These are phyloP conservation scores for Trichoderma citrinoviride DNA, from an alignment of 2,329 filamentous ascomycete species.

Conservation along the genomic window DNA sequence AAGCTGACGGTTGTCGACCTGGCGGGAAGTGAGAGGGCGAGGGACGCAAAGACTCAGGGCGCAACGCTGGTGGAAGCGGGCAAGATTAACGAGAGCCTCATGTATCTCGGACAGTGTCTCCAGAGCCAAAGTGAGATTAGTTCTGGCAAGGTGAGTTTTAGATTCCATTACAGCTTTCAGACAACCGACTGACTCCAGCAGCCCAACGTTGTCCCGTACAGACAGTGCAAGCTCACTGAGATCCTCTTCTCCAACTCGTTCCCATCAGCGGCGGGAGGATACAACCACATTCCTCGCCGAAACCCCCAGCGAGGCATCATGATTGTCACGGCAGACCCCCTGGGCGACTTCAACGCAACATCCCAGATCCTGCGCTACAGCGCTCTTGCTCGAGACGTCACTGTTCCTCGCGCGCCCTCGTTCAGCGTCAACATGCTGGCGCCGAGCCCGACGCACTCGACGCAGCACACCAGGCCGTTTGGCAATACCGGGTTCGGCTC, in stretches of 20 bases:
- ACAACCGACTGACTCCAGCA: slow-evolving; percentile 35
- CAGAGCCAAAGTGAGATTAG: slow-evolving; percentile 86
- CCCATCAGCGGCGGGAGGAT: slow-evolving; percentile 54
- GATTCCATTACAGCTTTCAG: neutral
- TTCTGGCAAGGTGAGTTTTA: slow-evolving; percentile 63
- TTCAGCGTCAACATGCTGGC: slow-evolving; percentile 68
- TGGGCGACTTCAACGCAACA: slow-evolving; percentile 94
- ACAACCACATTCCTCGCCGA: slow-evolving; percentile 45
- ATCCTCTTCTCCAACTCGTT: slow-evolving; percentile 86
- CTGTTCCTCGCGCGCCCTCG: slow-evolving; percentile 83
- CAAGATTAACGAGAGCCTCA: slow-evolving; percentile 97
- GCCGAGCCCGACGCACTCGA: slow-evolving; percentile 33
- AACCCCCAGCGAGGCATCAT: slow-evolving; percentile 87
- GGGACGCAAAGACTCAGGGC: slow-evolving; percentile 90
- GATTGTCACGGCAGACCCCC: slow-evolving; percentile 91
- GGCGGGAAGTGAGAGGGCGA: slow-evolving; percentile 87
- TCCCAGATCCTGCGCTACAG: slow-evolving; percentile 95
- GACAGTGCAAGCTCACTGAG: slow-evolving; percentile 83
- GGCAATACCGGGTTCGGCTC: slow-evolving; percentile 39
- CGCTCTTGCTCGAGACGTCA: slow-evolving; percentile 87
- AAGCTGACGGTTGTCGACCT: slow-evolving; percentile 87
- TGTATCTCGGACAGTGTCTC: slow-evolving; percentile 96
- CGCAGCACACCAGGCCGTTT: slow-evolving; percentile 41
- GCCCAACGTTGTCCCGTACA: slow-evolving; percentile 72
- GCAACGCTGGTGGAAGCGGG: slow-evolving; percentile 91